Evolutionary conservation across 768 basidiomycete species (phyloP), one percentile per base, ranked within the genome.

Genomic region (Leccinellum rugosiceps): DNA sequence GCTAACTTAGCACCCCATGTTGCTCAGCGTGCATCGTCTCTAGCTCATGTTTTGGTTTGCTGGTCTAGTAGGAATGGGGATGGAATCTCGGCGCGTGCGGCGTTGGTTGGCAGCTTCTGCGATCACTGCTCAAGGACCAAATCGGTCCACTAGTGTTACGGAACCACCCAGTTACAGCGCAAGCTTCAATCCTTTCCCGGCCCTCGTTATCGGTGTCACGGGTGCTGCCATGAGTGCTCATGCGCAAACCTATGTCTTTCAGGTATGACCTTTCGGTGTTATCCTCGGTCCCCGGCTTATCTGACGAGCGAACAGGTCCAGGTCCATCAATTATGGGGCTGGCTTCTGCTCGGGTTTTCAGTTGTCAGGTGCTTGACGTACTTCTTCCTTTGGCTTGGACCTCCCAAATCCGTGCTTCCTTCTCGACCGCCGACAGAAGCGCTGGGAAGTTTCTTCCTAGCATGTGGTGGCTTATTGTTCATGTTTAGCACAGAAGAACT

Each of bases 21-120:
- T 21, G 14, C 15, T 6, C 44, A 47, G 58, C 50, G 3, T 28
- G 30, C 15, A 34, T 10, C 8, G 8, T 15, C 15, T 56, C 4
- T 59, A 86, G 85, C 81, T 87, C 60, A 94, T 94, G 93, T 97
- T 94, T 72, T 95, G 92, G 85, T 95, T 93, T 65, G 93, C 91
- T 23, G 95, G 96, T 11, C 78, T 92, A 7, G 68, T 94, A 2
- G 94, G 94, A 25, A 90, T 97, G 84, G 85, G 86, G 3, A 82
- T 98, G 58, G 96, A 98, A 74, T 90, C 90, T 9, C 86, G 80
- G 63, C 75, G 73, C 14, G 72, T 94, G 21, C 82, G 92, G 13
- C 77, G 78, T 57, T 92, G 92, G 85, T 77, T 97, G 35, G 84
- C 88, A 1, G 76, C 80, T 6, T 79, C 86, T 0, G 75, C 78